A percentile compares a stretch with the other conserved stretches of the same genome.
phyloP scores from a whole-genome alignment of 1,139 yeast genomes.

The Lodderomyces elongisporus region DNA sequence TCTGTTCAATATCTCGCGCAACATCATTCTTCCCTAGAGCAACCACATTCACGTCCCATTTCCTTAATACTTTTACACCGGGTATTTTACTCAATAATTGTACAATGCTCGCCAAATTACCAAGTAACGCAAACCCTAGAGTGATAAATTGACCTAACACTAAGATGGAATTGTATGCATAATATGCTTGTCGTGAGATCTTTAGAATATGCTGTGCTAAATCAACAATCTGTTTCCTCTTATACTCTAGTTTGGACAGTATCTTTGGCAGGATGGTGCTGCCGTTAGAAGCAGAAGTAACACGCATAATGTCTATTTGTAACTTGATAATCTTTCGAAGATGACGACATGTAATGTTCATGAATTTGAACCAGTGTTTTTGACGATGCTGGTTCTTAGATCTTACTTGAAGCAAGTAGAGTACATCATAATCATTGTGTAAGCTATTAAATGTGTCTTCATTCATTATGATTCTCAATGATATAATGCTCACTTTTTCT shows the following conservation, averaged over 20 bases:
- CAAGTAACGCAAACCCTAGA: constrained; percentile 68
- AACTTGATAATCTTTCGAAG: constrained; percentile 35
- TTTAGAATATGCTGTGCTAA: constrained; percentile 31
- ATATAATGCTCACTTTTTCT: no score
- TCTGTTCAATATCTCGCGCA: background rate
- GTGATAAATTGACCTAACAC: constrained; percentile 76
- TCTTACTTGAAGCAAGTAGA: constrained; percentile 63
- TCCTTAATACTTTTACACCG: constrained; percentile 7
- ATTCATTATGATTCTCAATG: no score
- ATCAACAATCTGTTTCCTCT: constrained; percentile 16
- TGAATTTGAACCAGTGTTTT: constrained; percentile 70
- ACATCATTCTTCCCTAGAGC: background rate
- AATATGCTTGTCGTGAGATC: constrained; percentile 46
- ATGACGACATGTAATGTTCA: constrained; percentile 60
- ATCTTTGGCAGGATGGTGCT: no score
- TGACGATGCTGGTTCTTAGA: constrained; percentile 74
- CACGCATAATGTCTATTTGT: constrained; percentile 18
- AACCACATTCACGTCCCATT: background rate
- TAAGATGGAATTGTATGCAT: constrained; percentile 59
- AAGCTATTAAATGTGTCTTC: constrained; percentile 10
- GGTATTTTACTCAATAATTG: constrained; percentile 23
- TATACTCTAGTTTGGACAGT: constrained; percentile 9
- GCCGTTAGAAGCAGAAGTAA: background rate
- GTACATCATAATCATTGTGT: constrained; percentile 47
- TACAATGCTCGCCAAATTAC: constrained; percentile 46